Conservation (phyloP, 352 stramenopile species). For the Phytophthora sojae region DNA sequence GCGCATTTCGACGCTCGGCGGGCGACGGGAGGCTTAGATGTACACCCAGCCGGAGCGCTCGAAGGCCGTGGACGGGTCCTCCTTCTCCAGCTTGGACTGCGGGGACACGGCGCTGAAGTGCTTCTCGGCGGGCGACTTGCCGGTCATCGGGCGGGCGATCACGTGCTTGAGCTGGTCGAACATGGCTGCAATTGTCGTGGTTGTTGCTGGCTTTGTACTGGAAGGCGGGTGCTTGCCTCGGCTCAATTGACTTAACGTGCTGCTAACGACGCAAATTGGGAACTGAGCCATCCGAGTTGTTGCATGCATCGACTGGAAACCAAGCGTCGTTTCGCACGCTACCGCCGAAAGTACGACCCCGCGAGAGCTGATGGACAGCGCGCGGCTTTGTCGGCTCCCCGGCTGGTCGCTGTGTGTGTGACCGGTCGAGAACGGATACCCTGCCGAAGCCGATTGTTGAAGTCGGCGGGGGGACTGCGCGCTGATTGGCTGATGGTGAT, state of each 20-base stretch:
- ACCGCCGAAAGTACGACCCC: constrained; percentile 27
- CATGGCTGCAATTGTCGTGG: constrained; percentile 36
- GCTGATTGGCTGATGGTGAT: constrained; percentile 40
- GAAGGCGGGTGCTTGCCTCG: constrained; percentile 3
- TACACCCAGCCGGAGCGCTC: constrained; percentile 80
- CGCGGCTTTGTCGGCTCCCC: constrained; percentile 1
- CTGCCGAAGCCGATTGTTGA: constrained; percentile 25
- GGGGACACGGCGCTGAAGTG: constrained; percentile 35
- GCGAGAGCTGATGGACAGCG: neutral
- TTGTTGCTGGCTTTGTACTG: neutral
- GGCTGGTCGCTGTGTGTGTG: neutral
- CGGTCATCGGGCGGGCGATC: constrained; percentile 43
- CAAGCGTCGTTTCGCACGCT: constrained; percentile 5
- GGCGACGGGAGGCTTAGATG: constrained; percentile 51
- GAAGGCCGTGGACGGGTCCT: constrained; percentile 74
- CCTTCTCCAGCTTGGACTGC: constrained; percentile 49
- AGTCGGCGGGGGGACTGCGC: neutral
- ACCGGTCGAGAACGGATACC: neutral
- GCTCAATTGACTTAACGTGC: constrained; percentile 20
- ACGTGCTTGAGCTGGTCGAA: constrained; percentile 82
- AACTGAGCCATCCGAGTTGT: constrained; percentile 32
- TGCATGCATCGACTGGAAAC: constrained; percentile 3
- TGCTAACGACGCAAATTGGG: constrained; percentile 45
- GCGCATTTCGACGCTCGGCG: neutral
- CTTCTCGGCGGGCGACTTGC: constrained; percentile 50